Conservation (phyloP, 2,329 filamentous ascomycete genomes). For the Nemania serpens region DNA sequence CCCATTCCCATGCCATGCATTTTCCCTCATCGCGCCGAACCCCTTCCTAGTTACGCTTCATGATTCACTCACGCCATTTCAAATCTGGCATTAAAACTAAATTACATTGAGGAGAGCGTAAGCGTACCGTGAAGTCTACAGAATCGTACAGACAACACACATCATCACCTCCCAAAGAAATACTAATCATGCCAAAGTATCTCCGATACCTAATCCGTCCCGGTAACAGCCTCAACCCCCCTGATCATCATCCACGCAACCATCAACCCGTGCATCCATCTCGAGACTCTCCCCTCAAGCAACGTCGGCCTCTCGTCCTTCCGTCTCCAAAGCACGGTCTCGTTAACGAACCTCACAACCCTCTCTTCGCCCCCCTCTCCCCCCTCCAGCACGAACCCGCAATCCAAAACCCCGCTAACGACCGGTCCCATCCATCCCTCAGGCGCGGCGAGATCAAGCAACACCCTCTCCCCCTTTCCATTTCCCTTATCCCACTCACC, state of each 20-base stretch:
- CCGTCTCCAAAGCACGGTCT: slow-evolving; percentile 46
- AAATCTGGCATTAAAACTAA: too few species aligned
- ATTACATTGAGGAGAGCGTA: too few species aligned
- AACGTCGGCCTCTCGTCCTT: slow-evolving; percentile 28
- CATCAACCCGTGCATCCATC: slow-evolving; percentile 35
- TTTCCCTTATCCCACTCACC: too few species aligned
- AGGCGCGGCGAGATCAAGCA: slow-evolving; percentile 32
- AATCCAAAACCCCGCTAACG: slow-evolving; percentile 28
- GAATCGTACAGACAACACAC: too few species aligned
- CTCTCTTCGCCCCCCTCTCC: slow-evolving; percentile 37
- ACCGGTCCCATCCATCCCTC: slow-evolving; percentile 33
- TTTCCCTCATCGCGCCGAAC: too few species aligned
- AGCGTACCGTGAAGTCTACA: too few species aligned
- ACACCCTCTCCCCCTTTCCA: slow-evolving; percentile 15
- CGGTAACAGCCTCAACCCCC: slow-evolving; percentile 32
- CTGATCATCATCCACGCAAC: slow-evolving; percentile 35
- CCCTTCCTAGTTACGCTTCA: too few species aligned
- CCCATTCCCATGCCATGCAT: too few species aligned
- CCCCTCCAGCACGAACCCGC: slow-evolving; percentile 43
- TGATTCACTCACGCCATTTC: too few species aligned
- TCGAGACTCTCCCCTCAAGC: slow-evolving; percentile 31
- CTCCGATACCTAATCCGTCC: too few species aligned
- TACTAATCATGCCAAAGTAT: too few species aligned
- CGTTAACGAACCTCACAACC: slow-evolving; percentile 45
- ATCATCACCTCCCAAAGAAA: too few species aligned